Base-by-base conservation (phyloP, 73 alveolate genomes). In the Breviolum minutum region DNA sequence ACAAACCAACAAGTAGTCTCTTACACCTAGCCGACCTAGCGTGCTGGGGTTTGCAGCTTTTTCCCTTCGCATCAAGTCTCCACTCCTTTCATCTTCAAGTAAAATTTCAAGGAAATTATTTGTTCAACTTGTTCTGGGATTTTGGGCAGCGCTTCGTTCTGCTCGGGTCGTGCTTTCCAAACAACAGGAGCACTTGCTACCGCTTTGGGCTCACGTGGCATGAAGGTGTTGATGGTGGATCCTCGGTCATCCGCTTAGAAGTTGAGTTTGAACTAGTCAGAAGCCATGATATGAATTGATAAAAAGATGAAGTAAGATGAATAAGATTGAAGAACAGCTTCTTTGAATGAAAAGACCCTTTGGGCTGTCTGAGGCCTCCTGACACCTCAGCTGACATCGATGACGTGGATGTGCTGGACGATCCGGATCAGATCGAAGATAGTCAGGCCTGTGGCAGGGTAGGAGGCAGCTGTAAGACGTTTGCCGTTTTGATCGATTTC, bases 121-220 rank as follows among this genome's bases (percentile, higher is more conserved):
- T 84, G 54, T 60, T 60, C 76, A 11, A 30, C 16, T 22, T 54
- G 17, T 26, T 83, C 26, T 63, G 32, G 54, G 54, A 40, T 3
- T 40, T 40, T 40, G 54, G 54, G 54, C 54, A 40, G 3, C 54
- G 54, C 54, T 40, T 40, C 54, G 54, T 40, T 2, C 54, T 40
- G 54, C 54, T 40, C 54, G 54, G 54, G 54, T 40, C 54, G 54
- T 8, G 63, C 54, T 40, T 40, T 40, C 54, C 54, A 40, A 40
- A 40, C 54, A 40, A 40, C 66, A 91, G 97, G 97, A 91, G 97
- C 97, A 29, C 97, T 91, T 24, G 97, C 97, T 10, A 13, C 69
- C n/a, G 97, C 97, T 54, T 71, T 91, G 88, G 77, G 66, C 22
- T 20, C 97, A 3, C 97, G 80, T 12, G 97, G 97, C 32, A 10